A percentile compares a stretch with the other conserved stretches of the same genome.
Evolutionary conservation across 2,329 filamentous ascomycete species (phyloP).

Genomic region (Coleophoma eucalyptorum): DNA sequence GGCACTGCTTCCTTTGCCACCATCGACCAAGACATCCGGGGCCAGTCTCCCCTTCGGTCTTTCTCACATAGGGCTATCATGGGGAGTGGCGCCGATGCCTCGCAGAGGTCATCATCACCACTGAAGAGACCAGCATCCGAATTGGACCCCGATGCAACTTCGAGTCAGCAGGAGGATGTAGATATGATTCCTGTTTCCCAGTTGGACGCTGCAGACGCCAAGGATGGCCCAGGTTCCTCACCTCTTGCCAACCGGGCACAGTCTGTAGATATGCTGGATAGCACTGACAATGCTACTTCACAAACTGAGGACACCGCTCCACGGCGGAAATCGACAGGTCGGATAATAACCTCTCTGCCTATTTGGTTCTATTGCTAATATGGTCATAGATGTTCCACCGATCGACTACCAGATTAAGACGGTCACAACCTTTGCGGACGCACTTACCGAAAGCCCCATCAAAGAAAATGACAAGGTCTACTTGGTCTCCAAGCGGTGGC

Average conservation of each 20-base stretch:
- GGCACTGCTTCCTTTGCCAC: constrained; percentile 30
- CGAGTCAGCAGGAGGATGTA: constrained; percentile 25
- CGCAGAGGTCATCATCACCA: constrained; percentile 60
- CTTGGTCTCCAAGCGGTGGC: constrained; percentile 76
- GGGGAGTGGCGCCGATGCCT: constrained; percentile 53
- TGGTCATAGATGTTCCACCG: constrained; percentile 31
- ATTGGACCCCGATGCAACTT: constrained; percentile 20
- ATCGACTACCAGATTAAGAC: constrained; percentile 71
- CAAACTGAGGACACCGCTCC: background rate
- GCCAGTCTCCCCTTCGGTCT: constrained; percentile 48
- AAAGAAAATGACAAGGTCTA: constrained; percentile 73
- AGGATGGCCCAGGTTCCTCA: constrained; percentile 2
- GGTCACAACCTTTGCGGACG: constrained; percentile 59
- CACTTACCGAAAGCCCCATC: constrained; percentile 42
- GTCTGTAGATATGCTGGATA: constrained; percentile 20
- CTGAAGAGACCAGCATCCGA: constrained; percentile 56
- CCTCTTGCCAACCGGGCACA: constrained; percentile 8
- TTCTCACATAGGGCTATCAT: constrained; percentile 48
- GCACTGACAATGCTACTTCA: constrained; percentile 7
- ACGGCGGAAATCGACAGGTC: constrained; percentile 4
- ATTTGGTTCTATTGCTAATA: background rate
- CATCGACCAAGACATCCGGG: constrained; percentile 24
- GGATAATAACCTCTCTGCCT: constrained; percentile 1
- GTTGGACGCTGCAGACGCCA: constrained; percentile 7
- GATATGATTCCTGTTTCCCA: constrained; percentile 24